These are phyloP conservation scores for Penicillium longicatenatum DNA, from an alignment of 495 filamentous ascomycete genomes.

Conservation along the genomic window DNA sequence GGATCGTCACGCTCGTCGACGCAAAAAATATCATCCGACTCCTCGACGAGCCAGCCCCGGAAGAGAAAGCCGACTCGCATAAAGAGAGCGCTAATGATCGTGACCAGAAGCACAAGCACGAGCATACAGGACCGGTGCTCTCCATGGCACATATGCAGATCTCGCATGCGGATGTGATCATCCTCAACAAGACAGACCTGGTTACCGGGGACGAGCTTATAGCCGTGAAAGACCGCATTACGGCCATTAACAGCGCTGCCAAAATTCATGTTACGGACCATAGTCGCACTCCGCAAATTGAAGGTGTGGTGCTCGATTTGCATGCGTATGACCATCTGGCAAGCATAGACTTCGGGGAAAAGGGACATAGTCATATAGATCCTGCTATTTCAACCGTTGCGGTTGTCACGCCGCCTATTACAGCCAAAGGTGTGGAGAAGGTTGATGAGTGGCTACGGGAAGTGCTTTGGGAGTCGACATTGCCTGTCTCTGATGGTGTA, in stretches of 20 bases:
- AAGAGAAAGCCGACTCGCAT: constrained; percentile 47
- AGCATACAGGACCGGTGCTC: constrained; percentile 60
- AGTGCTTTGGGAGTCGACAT: constrained; percentile 75
- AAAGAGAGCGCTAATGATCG: constrained; percentile 23
- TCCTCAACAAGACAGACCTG: constrained; percentile 93
- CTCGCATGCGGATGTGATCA: constrained; percentile 92
- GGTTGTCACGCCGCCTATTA: constrained; percentile 60
- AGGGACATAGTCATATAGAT: constrained; percentile 81
- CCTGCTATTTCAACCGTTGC: constrained; percentile 87
- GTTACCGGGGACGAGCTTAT: constrained; percentile 70
- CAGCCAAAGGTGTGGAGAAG: constrained; percentile 49
- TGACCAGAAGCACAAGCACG: constrained; percentile 51
- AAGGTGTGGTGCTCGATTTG: constrained; percentile 83
- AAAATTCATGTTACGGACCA: constrained; percentile 79
- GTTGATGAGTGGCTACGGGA: constrained; percentile 84
- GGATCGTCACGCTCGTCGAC: constrained; percentile 94
- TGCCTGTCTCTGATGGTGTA: constrained; percentile 46
- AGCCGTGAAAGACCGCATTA: constrained; percentile 63
- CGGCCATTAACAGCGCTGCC: constrained; percentile 86
- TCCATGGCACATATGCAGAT: constrained; percentile 96
- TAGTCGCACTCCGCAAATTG: constrained; percentile 76
- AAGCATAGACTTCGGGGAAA: constrained; percentile 61
- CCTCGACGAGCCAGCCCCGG: constrained; percentile 71
- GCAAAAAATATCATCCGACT: constrained; percentile 85
- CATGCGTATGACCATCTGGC: constrained; percentile 88